phyloP scores from a whole-genome alignment of 257 asterid genomes.

The Solanum chiquidenum region DNA sequence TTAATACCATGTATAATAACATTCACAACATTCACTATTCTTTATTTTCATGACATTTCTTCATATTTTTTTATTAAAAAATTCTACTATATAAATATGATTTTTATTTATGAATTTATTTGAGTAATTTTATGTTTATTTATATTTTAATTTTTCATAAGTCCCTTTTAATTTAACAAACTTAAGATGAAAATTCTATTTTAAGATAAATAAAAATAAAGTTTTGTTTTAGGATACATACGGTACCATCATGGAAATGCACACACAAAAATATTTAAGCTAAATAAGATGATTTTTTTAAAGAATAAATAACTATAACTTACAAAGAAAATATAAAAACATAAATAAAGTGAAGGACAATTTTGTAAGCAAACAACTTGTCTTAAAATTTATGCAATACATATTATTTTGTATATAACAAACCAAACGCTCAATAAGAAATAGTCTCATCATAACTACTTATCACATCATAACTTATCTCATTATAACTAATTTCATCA shows the following conservation, averaged over 20 bases:
- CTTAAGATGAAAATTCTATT: not conserved
- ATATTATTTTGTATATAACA: no score
- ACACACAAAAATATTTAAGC: no score
- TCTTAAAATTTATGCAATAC: no score
- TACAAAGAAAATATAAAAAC: not conserved
- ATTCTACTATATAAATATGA: no score
- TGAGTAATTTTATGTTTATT: not conserved
- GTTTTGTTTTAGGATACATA: not conserved
- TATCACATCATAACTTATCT: no score
- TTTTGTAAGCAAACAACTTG: not conserved
- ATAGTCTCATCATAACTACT: not conserved
- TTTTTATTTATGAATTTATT: no score
- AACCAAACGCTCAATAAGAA: no score
- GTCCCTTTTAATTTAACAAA: not conserved
- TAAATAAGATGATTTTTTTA: not conserved
- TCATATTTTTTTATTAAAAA: not conserved
- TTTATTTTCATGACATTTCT: not conserved
- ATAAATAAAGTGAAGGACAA: not conserved
- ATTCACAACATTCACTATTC: no score
- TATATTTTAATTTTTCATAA: not conserved
- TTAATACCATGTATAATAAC: not conserved
- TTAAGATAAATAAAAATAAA: not conserved
- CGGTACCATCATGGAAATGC: not conserved
- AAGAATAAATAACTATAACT: no score
- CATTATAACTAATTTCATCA: no score